Conservation (phyloP, 768 basidiomycete genomes). For the Tylopilus felleus region DNA sequence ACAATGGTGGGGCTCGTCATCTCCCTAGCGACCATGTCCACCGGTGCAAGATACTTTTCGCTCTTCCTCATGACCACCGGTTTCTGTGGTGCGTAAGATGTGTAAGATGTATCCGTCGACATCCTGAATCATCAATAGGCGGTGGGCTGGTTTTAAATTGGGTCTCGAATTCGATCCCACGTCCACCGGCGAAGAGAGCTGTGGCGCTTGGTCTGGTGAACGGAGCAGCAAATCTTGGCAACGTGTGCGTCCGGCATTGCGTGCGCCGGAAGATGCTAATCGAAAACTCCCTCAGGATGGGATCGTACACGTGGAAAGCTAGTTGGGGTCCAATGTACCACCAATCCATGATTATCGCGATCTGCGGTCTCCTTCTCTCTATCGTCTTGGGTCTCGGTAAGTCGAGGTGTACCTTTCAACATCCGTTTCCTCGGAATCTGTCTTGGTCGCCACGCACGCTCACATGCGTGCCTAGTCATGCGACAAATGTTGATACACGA, state of each 20-base stretch:
- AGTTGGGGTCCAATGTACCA: conserved; percentile 63
- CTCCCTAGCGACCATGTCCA: conserved; percentile 47
- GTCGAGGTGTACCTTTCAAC: neutral
- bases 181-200: conserved; percentile 51
- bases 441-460: neutral
- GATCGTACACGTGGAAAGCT: conserved; percentile 59
- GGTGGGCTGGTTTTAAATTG: conserved; percentile 49
- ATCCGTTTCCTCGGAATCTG: neutral
- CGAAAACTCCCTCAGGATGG: conserved; percentile 40
- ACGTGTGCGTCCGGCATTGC: conserved; percentile 40
- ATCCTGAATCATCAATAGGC: conserved; percentile 24
- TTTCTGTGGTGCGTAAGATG: conserved; percentile 36
- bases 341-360: conserved; percentile 54
- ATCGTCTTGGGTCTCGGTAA: conserved; percentile 34
- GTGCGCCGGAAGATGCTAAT: neutral
- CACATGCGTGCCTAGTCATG: conserved; percentile 33
- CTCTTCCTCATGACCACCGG: conserved; percentile 63
- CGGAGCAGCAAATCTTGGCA: conserved; percentile 54
- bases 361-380: conserved; percentile 33
- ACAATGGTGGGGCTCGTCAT: conserved; percentile 61
- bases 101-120: neutral
- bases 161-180: conserved; percentile 58
- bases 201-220: conserved; percentile 64
- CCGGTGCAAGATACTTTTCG: conserved; percentile 55
- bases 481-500: conserved; percentile 44